A percentile compares a stretch with the other conserved stretches of the same genome.
phyloP scores from a whole-genome alignment of 257 asterid species.

The Ilex aquifolium region DNA sequence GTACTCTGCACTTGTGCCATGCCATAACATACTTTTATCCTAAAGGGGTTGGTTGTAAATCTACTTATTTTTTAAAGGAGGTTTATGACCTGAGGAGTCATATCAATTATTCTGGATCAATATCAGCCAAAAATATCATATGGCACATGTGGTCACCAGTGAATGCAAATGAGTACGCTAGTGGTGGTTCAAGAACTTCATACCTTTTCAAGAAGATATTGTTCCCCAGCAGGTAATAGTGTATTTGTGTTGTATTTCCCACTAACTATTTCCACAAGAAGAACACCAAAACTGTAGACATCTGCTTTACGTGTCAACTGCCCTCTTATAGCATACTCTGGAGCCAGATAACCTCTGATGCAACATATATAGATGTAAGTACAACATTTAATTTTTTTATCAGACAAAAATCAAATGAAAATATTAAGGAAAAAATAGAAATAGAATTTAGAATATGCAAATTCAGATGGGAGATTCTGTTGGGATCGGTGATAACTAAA shows the following conservation, averaged over 20 bases:
- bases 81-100: too few relatives aligned
- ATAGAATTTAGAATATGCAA: too few relatives aligned
- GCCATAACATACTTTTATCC: too few relatives aligned
- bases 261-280: conserved; percentile 80
- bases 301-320: conserved; percentile 84
- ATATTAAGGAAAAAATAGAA: too few relatives aligned
- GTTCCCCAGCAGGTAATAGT: conserved; percentile 69
- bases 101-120: too few relatives aligned
- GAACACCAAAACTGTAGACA: conserved; percentile 89
- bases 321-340: conserved; percentile 91
- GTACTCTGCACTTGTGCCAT: too few relatives aligned
- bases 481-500: too few relatives aligned
- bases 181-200: conserved; percentile 10
- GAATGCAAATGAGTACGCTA: neutral
- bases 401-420: too few relatives aligned
- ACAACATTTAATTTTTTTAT: neutral
- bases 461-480: too few relatives aligned
- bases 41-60: too few relatives aligned
- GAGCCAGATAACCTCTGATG: conserved; percentile 95
- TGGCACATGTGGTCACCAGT: too few relatives aligned
- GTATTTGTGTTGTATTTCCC: conserved; percentile 90
- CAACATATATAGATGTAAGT: neutral
- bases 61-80: too few relatives aligned
- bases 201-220: conserved; percentile 91
- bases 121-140: neutral